These are phyloP conservation scores for Naematelia aurantialba DNA, from an alignment of 768 basidiomycete species.

Conservation along the genomic window DNA sequence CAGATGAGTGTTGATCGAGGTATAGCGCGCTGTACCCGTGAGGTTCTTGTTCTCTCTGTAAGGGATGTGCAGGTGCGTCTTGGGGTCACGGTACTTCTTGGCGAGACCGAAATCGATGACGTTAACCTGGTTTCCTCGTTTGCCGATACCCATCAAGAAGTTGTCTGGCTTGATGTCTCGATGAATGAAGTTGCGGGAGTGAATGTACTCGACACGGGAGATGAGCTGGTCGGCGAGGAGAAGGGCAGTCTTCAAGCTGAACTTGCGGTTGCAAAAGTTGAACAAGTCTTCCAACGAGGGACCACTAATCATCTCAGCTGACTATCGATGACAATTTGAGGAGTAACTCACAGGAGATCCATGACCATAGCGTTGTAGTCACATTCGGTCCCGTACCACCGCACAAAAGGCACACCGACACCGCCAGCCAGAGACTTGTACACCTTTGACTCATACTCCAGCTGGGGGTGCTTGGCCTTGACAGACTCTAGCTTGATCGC, in stretches of 20 bases:
- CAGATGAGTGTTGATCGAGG: slow-evolving; percentile 97
- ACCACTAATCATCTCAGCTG: slow-evolving; percentile 24
- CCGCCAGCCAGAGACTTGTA: slow-evolving; percentile 89
- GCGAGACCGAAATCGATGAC: slow-evolving; percentile 71
- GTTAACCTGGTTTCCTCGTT: slow-evolving; percentile 98
- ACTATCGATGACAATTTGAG: too few relatives aligned
- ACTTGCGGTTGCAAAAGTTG: slow-evolving; percentile 70
- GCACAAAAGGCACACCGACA: slow-evolving; percentile 83
- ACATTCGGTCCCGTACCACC: slow-evolving; percentile 90
- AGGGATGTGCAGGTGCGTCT: slow-evolving; percentile 98
- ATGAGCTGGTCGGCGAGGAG: slow-evolving; percentile 95
- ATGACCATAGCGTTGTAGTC: slow-evolving; percentile 99
- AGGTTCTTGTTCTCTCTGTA: slow-evolving; percentile 99
- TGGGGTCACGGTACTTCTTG: slow-evolving; percentile 99
- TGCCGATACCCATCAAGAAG: slow-evolving; percentile 97
- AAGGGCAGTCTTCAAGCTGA: slow-evolving; percentile 89
- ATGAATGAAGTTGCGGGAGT: slow-evolving; percentile 89
- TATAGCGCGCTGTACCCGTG: slow-evolving; percentile 97
- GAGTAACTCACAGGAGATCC: slow-evolving; percentile 73
- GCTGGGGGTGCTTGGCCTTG: slow-evolving; percentile 99
- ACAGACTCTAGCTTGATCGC: slow-evolving; percentile 99
- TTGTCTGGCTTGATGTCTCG: slow-evolving; percentile 99
- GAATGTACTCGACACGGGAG: slow-evolving; percentile 93
- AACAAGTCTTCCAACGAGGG: slow-evolving; percentile 54
- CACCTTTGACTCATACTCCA: slow-evolving; percentile 84